phyloP scores from a whole-genome alignment of 164 flowering plant genomes.

The Magnolia sinica region DNA sequence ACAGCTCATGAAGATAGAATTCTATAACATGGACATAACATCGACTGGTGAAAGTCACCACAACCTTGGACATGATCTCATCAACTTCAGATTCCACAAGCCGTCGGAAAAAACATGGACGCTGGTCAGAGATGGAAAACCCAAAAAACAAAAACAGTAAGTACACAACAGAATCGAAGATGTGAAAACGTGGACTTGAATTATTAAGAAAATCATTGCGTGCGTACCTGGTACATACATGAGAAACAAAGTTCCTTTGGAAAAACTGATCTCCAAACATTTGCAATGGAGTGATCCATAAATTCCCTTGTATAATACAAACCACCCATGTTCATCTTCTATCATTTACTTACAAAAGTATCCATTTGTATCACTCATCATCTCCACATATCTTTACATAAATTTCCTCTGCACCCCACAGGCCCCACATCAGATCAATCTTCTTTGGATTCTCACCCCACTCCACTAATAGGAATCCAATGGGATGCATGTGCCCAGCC shows the following conservation, averaged over 20 bases:
- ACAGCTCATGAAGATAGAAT: too few relatives aligned
- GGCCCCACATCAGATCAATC: neutral
- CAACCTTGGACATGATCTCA: too few relatives aligned
- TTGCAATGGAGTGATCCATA: neutral
- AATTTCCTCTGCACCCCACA: neutral
- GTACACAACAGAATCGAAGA: too few relatives aligned
- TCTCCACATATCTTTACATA: neutral
- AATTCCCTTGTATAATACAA: slow-evolving; percentile 1
- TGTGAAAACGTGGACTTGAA: too few relatives aligned
- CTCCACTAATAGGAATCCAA: neutral
- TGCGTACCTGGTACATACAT: neutral
- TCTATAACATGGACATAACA: too few relatives aligned
- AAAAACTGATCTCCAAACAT: slow-evolving; percentile 1
- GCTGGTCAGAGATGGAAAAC: too few relatives aligned
- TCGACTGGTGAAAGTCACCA: too few relatives aligned
- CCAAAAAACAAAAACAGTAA: too few relatives aligned
- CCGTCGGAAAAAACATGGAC: too few relatives aligned
- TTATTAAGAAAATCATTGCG: too few relatives aligned
- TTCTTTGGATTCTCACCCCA: slow-evolving; percentile 1
- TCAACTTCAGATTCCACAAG: too few relatives aligned
- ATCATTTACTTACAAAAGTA: neutral
- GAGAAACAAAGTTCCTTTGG: neutral
- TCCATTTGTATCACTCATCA: neutral
- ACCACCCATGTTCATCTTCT: neutral
- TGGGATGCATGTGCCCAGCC: too few relatives aligned